A percentile compares a stretch with the other conserved stretches of the same genome.
Conservation (phyloP, 345 rosid species). For the Syzygium oleosum region DNA sequence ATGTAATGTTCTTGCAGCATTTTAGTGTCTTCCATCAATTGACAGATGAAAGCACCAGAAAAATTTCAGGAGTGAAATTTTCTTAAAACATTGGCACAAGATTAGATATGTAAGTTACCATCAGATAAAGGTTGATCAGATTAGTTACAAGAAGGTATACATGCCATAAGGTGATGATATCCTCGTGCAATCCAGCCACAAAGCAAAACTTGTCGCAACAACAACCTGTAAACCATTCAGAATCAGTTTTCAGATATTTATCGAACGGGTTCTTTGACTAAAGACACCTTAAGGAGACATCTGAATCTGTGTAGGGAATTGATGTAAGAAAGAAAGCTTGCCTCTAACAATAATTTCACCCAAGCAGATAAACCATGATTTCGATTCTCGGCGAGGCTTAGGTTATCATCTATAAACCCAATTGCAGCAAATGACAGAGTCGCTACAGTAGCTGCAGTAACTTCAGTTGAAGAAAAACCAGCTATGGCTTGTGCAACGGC, state of each 20-base stretch:
- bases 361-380: constrained; percentile 42
- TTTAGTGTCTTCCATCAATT: background rate
- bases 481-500: constrained; percentile 48
- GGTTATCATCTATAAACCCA: constrained; percentile 64
- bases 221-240: constrained; percentile 35
- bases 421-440: constrained; percentile 62
- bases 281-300: background rate
- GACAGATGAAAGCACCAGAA: background rate
- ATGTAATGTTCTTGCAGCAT: background rate
- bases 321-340: background rate
- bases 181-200: constrained; percentile 64
- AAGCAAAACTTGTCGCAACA: constrained; percentile 58
- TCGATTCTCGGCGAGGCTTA: constrained; percentile 28
- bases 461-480: constrained; percentile 56
- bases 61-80: constrained; percentile 4
- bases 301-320: background rate
- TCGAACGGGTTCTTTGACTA: background rate
- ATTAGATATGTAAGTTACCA: constrained; percentile 75
- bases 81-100: constrained; percentile 8
- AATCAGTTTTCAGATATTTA: background rate
- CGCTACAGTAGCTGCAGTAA: constrained; percentile 56
- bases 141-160: constrained; percentile 91
- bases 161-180: constrained; percentile 92
- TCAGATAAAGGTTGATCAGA: constrained; percentile 61
- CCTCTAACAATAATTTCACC: constrained; percentile 66